Base-by-base conservation (phyloP, 768 basidiomycete genomes). In the Tricholoma bakamatsutake region DNA sequence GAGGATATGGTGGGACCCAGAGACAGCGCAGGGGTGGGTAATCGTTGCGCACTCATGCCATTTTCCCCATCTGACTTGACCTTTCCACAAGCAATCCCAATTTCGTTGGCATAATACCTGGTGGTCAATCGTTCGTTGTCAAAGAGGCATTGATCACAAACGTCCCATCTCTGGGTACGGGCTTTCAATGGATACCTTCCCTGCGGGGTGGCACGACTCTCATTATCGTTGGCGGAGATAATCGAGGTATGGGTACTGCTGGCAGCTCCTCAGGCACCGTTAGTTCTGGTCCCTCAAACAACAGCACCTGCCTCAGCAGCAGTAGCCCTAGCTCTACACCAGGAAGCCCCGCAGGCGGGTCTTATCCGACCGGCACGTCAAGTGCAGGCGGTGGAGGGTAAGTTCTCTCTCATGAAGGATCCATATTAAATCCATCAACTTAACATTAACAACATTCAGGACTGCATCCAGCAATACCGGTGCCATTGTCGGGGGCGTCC, bases 321-420 rank as follows among this genome's bases (percentile, higher is more conserved):
- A 68, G 59, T 12, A 90, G 88, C 50, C 90, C 90, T 0, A 88
- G 85, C 50, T 90, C 90, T 4, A 93, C 90, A 2, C 78, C 87
- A 9, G 89, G 87, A 2, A 74, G 72, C 53, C 88, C 90, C 5
- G 90, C 90, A 18, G 90, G 90, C 34, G 88, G 87, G 0, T 73
- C 73, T 35, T 87, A 86, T 64, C 80, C 85, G 0, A 90, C 88
- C 0, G 76, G 75, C 48, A 67, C 75, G 18, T 71, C 66, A 40
- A 75, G 76, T 21, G 71, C 69, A 3, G 58, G 61, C 11, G 59
- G 67, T 28, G 66, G 72, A 27, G 57, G 63, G 34, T 53, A 42
- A 54, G 55, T 49, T 52, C n/a, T n/a, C 28, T 42, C 33, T 30
- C 9, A 33, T 12, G 52, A 30, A 10, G 10, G 10, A 45, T 18